Conservation (phyloP, 257 asterid genomes). For the Solanum commersonii region DNA sequence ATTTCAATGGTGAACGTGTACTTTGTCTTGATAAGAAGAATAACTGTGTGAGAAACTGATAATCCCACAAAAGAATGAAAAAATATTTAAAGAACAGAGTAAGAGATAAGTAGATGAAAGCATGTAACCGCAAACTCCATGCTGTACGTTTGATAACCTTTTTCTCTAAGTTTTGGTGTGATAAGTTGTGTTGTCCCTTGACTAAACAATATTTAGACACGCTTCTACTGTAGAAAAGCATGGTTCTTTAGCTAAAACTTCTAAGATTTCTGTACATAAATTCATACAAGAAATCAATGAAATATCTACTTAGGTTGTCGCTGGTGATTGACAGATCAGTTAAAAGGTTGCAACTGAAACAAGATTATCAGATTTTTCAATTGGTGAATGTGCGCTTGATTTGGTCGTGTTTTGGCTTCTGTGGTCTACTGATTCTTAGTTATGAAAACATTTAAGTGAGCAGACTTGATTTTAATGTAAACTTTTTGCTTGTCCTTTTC, state of each 20-base stretch:
- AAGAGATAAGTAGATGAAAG: not conserved
- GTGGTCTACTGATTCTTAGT: not conserved
- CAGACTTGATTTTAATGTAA: not conserved
- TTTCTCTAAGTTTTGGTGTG: not conserved
- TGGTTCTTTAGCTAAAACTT: not conserved
- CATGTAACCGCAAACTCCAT: not conserved
- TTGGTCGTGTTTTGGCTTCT: not conserved
- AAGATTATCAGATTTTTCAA: not conserved
- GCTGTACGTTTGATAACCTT: not conserved
- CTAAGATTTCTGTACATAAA: not conserved
- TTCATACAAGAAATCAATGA: not conserved
- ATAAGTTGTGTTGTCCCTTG: not conserved
- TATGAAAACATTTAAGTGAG: not conserved
- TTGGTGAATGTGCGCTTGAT: not conserved
- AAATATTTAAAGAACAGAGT: not conserved
- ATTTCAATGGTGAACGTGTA: not conserved
- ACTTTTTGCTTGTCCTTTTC: constrained; percentile 7
- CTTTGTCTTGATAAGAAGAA: not conserved
- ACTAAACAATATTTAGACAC: not conserved
- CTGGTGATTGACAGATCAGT: not conserved
- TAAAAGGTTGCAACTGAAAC: not conserved
- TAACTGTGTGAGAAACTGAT: not conserved
- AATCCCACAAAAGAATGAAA: not conserved
- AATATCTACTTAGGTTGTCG: not conserved
- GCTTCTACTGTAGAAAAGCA: not conserved